Base-by-base conservation (phyloP, 805 yeast genomes). In the Saturnispora besseyi region DNA sequence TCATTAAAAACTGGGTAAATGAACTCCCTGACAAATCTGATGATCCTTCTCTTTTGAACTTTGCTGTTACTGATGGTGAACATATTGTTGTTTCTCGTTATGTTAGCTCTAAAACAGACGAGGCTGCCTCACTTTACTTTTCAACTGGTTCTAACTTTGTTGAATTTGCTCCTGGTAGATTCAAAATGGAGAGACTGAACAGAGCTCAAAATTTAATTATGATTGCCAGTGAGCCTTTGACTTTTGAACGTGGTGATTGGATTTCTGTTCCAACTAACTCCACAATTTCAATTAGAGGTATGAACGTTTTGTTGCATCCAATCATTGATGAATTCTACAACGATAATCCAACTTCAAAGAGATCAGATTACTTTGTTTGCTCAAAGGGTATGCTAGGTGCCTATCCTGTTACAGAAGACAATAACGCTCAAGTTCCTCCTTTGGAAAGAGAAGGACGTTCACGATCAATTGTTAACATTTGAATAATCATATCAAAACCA, bases 211-310 rank as follows among this genome's bases (percentile, higher is more conserved):
- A 88, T 65, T 91, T 93, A 15, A 84, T 91, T n/a, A 84, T 93
- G 82, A 57, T 93, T 45, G 96, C 99, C 1, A 84, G 95, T 15
- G 99, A 93, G 62, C 99, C 99, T 0, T 73, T 93, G 51, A 93
- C 99, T 0, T 93, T 93, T 65, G 98, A 93, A 68, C 72, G 99
- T 50, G 91, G 90, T 37, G 99, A 93, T 67, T 93, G 99, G 99
- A 86, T 91, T 46, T 83, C 96, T 3, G 95, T 93, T 0, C 98
- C 98, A 2, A 85, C 98, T 1, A 93, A 93, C 63, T 85, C 97
- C 3, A 71, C 84, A 1, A 65, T 93, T 13, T 86, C 96, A 0
- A 81, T 93, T 52, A 82, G 80, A 55, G 82, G 80, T 50, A 96
- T 90, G 63, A 87, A 95, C 1, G 93, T 93, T 3, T 70, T 93